Percentiles rank a stretch among this genome's conserved stretches.
These are phyloP conservation scores for Tephrocybe rancida DNA, from an alignment of 768 basidiomycete species.

Conservation along the genomic window DNA sequence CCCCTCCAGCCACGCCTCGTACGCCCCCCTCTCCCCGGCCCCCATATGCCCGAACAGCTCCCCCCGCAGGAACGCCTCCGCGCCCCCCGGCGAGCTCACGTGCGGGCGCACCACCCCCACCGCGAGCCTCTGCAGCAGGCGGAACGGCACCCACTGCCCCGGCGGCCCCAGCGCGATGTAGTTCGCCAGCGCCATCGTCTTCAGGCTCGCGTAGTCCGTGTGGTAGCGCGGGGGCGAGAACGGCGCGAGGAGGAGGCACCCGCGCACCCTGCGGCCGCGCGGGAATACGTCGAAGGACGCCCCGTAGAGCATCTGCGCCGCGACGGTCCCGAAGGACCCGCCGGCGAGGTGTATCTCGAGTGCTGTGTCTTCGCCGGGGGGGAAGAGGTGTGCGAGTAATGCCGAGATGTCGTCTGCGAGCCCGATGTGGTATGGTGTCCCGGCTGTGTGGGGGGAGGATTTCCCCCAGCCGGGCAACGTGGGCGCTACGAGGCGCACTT, in stretches of 20 bases:
- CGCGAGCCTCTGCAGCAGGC: slow-evolving; percentile 23
- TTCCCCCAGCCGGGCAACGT: slow-evolving; percentile 51
- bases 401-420: slow-evolving; percentile 37
- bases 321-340: slow-evolving; percentile 44
- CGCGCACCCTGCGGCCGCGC: slow-evolving; percentile 37
- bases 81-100: slow-evolving; percentile 32
- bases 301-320: slow-evolving; percentile 51
- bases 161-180: slow-evolving; percentile 40
- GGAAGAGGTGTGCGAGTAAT: slow-evolving; percentile 41
- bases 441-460: slow-evolving; percentile 33
- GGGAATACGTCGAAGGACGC: slow-evolving; percentile 45
- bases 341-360: slow-evolving; percentile 42
- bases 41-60: slow-evolving; percentile 30
- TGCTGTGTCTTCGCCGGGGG: slow-evolving; percentile 25
- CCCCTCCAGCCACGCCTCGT: slow-evolving; percentile 35
- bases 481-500: slow-evolving; percentile 34
- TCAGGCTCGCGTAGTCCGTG: slow-evolving; percentile 28
- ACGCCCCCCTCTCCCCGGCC: slow-evolving; percentile 35
- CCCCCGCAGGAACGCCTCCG: slow-evolving; percentile 35
- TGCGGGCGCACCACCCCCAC: slow-evolving; percentile 26
- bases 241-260: slow-evolving; percentile 38
- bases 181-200: slow-evolving; percentile 38
- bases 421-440: slow-evolving; percentile 31
- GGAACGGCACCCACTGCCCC: slow-evolving; percentile 31
- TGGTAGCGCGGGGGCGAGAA: slow-evolving; percentile 39